Base-by-base conservation (phyloP, 1,139 yeast genomes). In the Saccharomycopsis hybrid region DNA sequence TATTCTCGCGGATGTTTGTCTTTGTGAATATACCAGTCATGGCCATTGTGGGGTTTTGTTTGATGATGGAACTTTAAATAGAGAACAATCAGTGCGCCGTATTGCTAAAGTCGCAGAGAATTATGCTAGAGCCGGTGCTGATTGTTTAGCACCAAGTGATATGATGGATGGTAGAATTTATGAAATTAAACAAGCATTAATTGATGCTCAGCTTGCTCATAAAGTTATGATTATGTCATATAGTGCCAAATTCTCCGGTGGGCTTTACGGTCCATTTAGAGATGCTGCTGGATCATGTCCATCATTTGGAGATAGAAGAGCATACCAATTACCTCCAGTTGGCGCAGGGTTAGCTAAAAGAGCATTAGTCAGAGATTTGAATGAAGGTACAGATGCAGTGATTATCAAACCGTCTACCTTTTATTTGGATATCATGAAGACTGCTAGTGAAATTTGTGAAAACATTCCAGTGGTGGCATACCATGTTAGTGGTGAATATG, bases 341-440 rank as follows among this genome's bases (percentile, higher is more conserved):
- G 97, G 95, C 38, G 77, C 87, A 43, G 98, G 98, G 0, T 76
- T 92, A 54, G 98, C 98, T 13, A 84, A 95, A 61, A 74, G 99
- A 57, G 98, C 98, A 1, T 71, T 92, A 57, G 63, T 69, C 36
- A 79, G 98, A 62, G 99, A 92, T 64, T 69, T 90, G 63, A 76
- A 72, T 8, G 98, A 94, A 69, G 99, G 99, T 54, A 84, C 97
- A 0, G 99, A 92, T 67, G 97, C 95, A 43, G 76, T 92, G 57
- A 90, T 92, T 62, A 89, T 92, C 55, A 92, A 92, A 64, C 99
- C 99, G n/a, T 87, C 97, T 3, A 89, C 97, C 2, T 92, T 92
- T 66, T 92, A 90, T 66, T 75, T 92, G 61, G 99, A 92, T 65
- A 76, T 92, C 52, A 84, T 92, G 65, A 75, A 84, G 55, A 97